Conservation (phyloP, 1,284 basidiomycete genomes). For the Melampsora medusae region DNA sequence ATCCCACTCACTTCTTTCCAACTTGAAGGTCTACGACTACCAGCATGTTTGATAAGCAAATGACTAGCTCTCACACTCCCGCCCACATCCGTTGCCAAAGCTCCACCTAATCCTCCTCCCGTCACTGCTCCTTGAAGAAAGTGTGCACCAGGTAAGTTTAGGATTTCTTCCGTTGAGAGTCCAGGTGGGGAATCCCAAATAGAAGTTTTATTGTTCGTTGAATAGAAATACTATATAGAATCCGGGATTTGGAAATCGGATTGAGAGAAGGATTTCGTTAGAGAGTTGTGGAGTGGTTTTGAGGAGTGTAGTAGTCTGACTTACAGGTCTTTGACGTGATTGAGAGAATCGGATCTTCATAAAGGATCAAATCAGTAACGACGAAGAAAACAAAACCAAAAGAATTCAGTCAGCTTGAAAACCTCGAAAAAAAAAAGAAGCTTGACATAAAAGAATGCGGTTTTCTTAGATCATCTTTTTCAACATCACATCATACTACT, state of each 20-base stretch:
- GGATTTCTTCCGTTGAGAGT: conserved; percentile 58
- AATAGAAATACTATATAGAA: conserved; percentile 78
- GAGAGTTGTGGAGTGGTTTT: not conserved
- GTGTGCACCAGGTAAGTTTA: conserved; percentile 51
- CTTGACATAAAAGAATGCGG: not conserved
- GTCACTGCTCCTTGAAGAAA: conserved; percentile 46
- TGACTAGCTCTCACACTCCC: conserved; percentile 76
- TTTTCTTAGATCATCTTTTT: not conserved
- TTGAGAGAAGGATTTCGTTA: too few relatives aligned
- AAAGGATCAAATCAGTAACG: too few relatives aligned
- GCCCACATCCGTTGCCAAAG: not conserved
- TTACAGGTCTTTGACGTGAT: conserved; percentile 42
- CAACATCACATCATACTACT: not conserved
- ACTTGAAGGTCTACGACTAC: conserved; percentile 73
- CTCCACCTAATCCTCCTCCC: conserved; percentile 46
- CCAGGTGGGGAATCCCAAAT: conserved; percentile 76
- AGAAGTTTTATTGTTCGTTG: conserved; percentile 68
- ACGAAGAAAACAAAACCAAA: too few relatives aligned
- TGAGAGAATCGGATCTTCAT: conserved; percentile 38
- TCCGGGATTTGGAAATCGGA: too few relatives aligned
- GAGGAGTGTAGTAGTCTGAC: too few relatives aligned
- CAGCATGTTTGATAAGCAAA: conserved; percentile 86
- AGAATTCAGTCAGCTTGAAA: not conserved
- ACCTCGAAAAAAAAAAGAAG: not conserved
- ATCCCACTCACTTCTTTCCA: conserved; percentile 52